Conservation (phyloP, 176 grass and related monocot genomes). For the Eragrostis nindensis region DNA sequence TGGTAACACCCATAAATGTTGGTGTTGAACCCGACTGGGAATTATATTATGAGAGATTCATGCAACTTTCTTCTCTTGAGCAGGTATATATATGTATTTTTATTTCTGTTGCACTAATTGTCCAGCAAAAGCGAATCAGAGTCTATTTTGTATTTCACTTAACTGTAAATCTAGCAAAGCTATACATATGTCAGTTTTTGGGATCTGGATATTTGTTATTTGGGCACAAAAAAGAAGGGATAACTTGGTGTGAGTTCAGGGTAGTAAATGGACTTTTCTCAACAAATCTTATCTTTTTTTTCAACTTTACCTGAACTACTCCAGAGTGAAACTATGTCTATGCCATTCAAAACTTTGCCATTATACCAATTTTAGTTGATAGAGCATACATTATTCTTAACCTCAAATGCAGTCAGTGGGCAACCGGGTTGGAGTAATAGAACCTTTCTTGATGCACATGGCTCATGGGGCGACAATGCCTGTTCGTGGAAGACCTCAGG, state of each 20-base stretch:
- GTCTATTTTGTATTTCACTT: not conserved
- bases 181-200: not conserved
- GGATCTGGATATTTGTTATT: not conserved
- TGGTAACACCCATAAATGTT: constrained; percentile 94
- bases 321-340: not conserved
- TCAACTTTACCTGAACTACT: not conserved
- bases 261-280: too few species aligned
- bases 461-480: constrained; percentile 80
- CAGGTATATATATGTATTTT: constrained; percentile 58
- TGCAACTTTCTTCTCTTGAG: constrained; percentile 86
- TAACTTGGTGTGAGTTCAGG: not conserved
- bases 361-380: constrained; percentile 20
- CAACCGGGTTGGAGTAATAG: constrained; percentile 80
- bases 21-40: constrained; percentile 97
- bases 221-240: not conserved
- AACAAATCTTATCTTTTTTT: not conserved
- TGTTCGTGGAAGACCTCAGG: constrained; percentile 58
- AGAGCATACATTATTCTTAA: constrained; percentile 17
- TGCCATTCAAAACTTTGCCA: not conserved
- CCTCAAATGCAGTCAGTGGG: constrained; percentile 73
- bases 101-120: constrained; percentile 23
- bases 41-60: constrained; percentile 94
- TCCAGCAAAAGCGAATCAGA: not conserved
- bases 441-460: constrained; percentile 97
- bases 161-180: not conserved